These are phyloP conservation scores for Bipolaris victoriae DNA, from an alignment of 2,329 filamentous ascomycete species.

Conservation along the genomic window DNA sequence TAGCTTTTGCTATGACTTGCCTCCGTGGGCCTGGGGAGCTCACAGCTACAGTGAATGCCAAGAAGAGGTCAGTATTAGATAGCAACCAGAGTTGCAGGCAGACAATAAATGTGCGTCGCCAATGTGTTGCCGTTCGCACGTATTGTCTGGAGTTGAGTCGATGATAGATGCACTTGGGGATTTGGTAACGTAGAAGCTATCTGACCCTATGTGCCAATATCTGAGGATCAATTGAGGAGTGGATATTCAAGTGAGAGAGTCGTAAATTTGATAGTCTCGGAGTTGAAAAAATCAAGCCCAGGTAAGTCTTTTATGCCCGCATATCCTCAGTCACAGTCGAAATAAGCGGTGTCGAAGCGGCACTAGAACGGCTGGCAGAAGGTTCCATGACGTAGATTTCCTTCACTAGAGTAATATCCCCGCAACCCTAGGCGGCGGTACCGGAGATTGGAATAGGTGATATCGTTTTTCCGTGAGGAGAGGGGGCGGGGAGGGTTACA, in stretches of 20 bases:
- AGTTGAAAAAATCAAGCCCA: not conserved
- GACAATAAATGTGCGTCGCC: not conserved
- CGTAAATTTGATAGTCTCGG: not conserved
- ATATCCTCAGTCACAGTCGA: conserved; percentile 2
- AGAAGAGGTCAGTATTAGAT: not conserved
- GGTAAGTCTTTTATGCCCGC: not conserved
- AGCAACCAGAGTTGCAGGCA: not conserved
- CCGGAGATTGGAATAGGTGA: not conserved
- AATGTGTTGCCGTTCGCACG: not conserved
- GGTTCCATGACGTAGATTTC: conserved; percentile 1
- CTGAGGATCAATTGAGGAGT: not conserved
- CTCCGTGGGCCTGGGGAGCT: not conserved
- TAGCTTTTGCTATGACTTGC: not conserved
- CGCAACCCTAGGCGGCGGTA: not conserved
- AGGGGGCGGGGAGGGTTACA: not conserved
- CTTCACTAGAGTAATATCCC: too few relatives aligned
- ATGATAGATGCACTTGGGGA: not conserved
- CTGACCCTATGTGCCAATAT: too few relatives aligned
- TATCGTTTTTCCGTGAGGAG: not conserved
- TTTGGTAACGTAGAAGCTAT: not conserved
- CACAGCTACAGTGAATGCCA: not conserved
- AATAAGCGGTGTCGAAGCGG: conserved; percentile 9
- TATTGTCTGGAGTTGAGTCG: not conserved
- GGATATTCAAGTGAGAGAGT: conserved; percentile 14
- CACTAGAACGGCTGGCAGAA: not conserved